Conservation (phyloP, 2,329 filamentous ascomycete species). For the Ceratocystis harringtonii region DNA sequence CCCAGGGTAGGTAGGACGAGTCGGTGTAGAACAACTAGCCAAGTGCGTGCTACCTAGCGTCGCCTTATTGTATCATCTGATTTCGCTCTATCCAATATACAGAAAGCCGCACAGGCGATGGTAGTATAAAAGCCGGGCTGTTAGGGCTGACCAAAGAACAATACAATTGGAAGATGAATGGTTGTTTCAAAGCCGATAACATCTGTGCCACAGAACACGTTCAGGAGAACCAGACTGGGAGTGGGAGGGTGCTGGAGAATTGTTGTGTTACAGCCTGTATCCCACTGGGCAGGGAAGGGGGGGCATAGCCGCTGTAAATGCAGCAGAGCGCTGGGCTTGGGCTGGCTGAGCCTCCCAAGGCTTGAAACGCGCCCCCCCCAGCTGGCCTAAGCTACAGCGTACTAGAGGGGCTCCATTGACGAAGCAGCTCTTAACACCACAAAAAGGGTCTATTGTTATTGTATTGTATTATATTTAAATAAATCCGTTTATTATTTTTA, state of each 20-base stretch:
- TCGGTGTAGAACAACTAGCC: not conserved
- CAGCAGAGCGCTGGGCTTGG: no score
- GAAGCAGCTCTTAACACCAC: not conserved
- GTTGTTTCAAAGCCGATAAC: not conserved
- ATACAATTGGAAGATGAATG: not conserved
- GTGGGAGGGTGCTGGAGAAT: not conserved
- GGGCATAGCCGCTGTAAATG: no score
- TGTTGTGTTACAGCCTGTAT: no score
- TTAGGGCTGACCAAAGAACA: constrained; percentile 1
- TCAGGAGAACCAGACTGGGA: not conserved
- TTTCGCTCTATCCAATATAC: not conserved
- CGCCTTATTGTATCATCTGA: not conserved
- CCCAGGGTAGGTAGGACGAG: not conserved
- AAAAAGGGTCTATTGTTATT: not conserved
- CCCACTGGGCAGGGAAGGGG: no score
- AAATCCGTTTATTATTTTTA: not conserved
- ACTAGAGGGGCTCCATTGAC: not conserved
- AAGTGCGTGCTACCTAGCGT: not conserved
- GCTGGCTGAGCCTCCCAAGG: no score
- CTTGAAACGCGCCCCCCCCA: no score
- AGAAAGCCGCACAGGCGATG: not conserved
- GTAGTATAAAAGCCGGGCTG: not conserved
- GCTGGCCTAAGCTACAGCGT: not conserved
- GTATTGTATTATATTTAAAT: not conserved
- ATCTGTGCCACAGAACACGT: not conserved